phyloP scores from a whole-genome alignment of 2,329 filamentous ascomycete genomes.

The Mycosphaerella arachidis region DNA sequence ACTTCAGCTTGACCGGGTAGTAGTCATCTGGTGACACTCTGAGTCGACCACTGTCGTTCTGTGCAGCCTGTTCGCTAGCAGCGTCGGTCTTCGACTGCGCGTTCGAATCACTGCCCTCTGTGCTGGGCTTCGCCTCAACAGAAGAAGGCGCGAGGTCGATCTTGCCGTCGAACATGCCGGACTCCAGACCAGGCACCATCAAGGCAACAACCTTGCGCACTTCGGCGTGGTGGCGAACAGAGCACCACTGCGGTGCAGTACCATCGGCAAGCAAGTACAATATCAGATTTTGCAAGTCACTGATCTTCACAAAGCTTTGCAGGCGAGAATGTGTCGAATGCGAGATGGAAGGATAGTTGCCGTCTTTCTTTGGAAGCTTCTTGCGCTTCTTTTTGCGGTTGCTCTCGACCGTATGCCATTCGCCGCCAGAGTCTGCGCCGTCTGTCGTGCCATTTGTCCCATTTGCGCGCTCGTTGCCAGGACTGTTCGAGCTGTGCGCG shows the following conservation, averaged over 20 bases:
- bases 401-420: slow-evolving; percentile 27
- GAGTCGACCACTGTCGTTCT: slow-evolving; percentile 6
- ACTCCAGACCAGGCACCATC: slow-evolving; percentile 88
- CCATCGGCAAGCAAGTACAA: slow-evolving; percentile 61
- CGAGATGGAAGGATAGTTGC: slow-evolving; percentile 51
- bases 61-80: neutral
- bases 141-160: slow-evolving; percentile 27
- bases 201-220: slow-evolving; percentile 75
- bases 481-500: slow-evolving; percentile 1
- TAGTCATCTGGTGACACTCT: slow-evolving; percentile 44
- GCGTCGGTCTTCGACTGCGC: slow-evolving; percentile 9
- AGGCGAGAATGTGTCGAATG: slow-evolving; percentile 52
- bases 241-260: slow-evolving; percentile 59
- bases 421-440: slow-evolving; percentile 14
- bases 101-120: neutral
- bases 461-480: neutral
- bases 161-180: slow-evolving; percentile 74
- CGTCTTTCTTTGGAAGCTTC: slow-evolving; percentile 28
- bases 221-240: slow-evolving; percentile 52
- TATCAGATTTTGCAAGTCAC: slow-evolving; percentile 54
- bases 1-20: slow-evolving; percentile 44
- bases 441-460: neutral
- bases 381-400: slow-evolving; percentile 24
- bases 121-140: slow-evolving; percentile 1
- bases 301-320: slow-evolving; percentile 53